These are phyloP conservation scores for Cylindricascospora bacillispora DNA, from an alignment of 1,139 yeast genomes.

Conservation along the genomic window DNA sequence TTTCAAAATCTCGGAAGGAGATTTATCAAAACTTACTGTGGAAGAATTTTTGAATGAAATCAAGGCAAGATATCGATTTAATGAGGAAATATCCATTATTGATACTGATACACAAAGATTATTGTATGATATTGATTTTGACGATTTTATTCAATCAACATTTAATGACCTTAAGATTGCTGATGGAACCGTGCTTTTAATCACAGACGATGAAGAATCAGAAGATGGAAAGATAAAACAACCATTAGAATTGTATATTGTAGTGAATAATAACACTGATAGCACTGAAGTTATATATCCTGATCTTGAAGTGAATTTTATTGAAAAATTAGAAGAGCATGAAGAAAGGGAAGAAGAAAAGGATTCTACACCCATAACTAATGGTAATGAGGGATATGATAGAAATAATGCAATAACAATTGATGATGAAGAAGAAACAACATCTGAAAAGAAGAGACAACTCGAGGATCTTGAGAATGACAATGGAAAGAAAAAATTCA, in stretches of 20 bases:
- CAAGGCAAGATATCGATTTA: constrained; percentile 38
- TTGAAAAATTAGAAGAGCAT: constrained; percentile 6
- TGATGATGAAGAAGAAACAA: constrained; percentile 5
- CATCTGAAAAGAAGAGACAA: constrained; percentile 1
- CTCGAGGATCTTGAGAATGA: neutral
- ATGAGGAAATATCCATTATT: constrained; percentile 54
- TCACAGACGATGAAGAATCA: constrained; percentile 46
- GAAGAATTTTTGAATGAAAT: constrained; percentile 36
- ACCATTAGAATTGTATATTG: constrained; percentile 55
- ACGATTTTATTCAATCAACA: constrained; percentile 48
- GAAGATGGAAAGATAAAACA: constrained; percentile 42
- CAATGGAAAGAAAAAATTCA: too few species aligned
- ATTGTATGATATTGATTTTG: constrained; percentile 79
- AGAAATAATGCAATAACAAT: constrained; percentile 8
- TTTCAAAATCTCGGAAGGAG: constrained; percentile 23
- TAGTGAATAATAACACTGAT: constrained; percentile 17
- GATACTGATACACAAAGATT: constrained; percentile 48
- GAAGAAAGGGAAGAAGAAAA: constrained; percentile 15
- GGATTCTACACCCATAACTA: constrained; percentile 1
- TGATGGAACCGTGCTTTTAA: constrained; percentile 47
- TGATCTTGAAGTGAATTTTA: constrained; percentile 22
- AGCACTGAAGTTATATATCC: constrained; percentile 14
- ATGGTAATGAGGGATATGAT: constrained; percentile 6
- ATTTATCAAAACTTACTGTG: constrained; percentile 25
- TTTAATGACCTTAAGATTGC: constrained; percentile 44